Percentiles rank a stretch among this genome's conserved stretches.
Conservation (phyloP, 345 rosid genomes). For the Euphorbia pulcherrima region DNA sequence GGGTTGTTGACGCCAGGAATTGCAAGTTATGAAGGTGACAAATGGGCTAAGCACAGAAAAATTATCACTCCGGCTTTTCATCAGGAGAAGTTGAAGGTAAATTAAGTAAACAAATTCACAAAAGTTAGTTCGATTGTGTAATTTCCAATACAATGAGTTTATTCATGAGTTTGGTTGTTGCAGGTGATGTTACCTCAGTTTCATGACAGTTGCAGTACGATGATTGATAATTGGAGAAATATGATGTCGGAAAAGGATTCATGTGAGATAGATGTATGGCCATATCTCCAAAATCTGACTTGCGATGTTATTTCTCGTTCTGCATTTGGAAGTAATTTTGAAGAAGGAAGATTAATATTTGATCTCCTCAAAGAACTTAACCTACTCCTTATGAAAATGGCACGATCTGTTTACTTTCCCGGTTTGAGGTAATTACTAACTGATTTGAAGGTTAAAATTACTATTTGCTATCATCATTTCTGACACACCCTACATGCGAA, state of each 20-base stretch:
- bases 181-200: conserved; percentile 35
- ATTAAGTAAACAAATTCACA: neutral
- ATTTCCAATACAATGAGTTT: neutral
- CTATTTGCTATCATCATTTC: too few species aligned
- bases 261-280: conserved; percentile 38
- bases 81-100: neutral
- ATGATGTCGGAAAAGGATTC: conserved; percentile 1
- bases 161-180: neutral
- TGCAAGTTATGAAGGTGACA: neutral
- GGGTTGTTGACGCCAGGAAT: neutral
- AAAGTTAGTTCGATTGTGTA: neutral
- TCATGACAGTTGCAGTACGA: conserved; percentile 21
- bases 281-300: conserved; percentile 33
- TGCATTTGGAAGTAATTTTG: conserved; percentile 46
- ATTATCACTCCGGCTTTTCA: neutral
- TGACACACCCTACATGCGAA: too few species aligned
- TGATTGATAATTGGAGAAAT: conserved; percentile 38
- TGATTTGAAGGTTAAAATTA: too few species aligned
- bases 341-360: conserved; percentile 43
- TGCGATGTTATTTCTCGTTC: conserved; percentile 45
- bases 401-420: conserved; percentile 25
- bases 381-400: neutral
- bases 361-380: conserved; percentile 30
- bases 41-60: neutral
- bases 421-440: conserved; percentile 42